Percentiles rank a stretch among this genome's conserved stretches.
These are phyloP conservation scores for Phytophthora syringae DNA, from an alignment of 352 stramenopile species.

Conservation along the genomic window DNA sequence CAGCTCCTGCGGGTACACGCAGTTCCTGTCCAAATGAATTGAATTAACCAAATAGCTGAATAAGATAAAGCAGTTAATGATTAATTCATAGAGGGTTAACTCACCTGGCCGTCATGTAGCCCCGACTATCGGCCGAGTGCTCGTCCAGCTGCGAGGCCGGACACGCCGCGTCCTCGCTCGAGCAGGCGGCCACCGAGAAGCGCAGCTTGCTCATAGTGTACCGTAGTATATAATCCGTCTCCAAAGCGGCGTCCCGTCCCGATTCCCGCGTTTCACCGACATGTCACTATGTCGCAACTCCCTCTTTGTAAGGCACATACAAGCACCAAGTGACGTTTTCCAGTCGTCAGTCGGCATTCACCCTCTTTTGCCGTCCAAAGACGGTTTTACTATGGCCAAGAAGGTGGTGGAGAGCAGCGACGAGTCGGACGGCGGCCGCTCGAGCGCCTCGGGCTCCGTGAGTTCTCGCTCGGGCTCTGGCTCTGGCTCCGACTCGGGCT, in stretches of 20 bases:
- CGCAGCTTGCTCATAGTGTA: conserved; percentile 91
- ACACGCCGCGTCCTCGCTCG: conserved; percentile 88
- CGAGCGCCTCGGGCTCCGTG: conserved; percentile 60
- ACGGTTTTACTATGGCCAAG: conserved; percentile 48
- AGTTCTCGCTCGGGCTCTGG: conserved; percentile 58
- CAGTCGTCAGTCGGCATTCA: conserved; percentile 20
- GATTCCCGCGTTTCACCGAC: conserved; percentile 15
- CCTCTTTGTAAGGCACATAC: conserved; percentile 1
- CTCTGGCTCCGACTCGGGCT: conserved; percentile 40
- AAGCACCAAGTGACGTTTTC: background rate
- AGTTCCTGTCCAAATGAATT: conserved; percentile 68
- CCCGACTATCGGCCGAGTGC: conserved; percentile 61
- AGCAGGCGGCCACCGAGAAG: conserved; percentile 86
- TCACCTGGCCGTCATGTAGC: conserved; percentile 85
- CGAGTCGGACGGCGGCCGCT: conserved; percentile 69
- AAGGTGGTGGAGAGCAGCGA: conserved; percentile 82
- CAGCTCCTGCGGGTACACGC: conserved; percentile 94
- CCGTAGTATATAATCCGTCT: too few relatives aligned
- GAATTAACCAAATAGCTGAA: too few relatives aligned
- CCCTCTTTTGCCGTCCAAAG: background rate
- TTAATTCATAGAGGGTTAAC: background rate
- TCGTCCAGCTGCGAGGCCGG: conserved; percentile 87
- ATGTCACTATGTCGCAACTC: conserved; percentile 20
- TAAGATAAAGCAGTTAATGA: too few relatives aligned
- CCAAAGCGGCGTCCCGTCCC: background rate